phyloP scores from a whole-genome alignment of 192 early-diverging fungal species.

The Backusella parvicylindrica region DNA sequence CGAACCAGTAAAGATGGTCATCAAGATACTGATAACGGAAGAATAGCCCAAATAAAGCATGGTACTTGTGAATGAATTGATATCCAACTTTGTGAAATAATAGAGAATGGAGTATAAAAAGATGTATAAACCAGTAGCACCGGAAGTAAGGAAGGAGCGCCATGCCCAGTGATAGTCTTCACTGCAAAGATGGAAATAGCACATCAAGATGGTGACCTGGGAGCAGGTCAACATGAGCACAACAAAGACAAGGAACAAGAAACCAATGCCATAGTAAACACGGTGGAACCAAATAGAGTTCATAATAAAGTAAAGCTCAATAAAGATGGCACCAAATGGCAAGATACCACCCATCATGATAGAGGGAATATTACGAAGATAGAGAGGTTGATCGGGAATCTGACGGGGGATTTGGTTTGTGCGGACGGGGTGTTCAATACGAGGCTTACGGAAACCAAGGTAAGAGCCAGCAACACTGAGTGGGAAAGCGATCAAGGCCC shows the following conservation, averaged over 20 bases:
- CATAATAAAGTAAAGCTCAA: constrained; percentile 97
- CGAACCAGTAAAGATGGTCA: constrained; percentile 72
- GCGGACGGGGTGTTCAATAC: constrained; percentile 73
- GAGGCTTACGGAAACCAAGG: constrained; percentile 64
- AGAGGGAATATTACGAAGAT: constrained; percentile 69
- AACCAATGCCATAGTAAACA: constrained; percentile 93
- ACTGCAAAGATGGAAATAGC: constrained; percentile 87
- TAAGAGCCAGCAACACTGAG: constrained; percentile 79
- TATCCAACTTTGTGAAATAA: constrained; percentile 75
- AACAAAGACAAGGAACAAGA: constrained; percentile 84
- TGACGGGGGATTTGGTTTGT: constrained; percentile 94
- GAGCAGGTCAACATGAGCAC: constrained; percentile 82
- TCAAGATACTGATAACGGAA: constrained; percentile 66
- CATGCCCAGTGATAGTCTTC: constrained; percentile 89
- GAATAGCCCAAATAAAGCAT: constrained; percentile 92
- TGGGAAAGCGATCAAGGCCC: constrained; percentile 80
- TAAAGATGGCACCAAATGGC: constrained; percentile 93
- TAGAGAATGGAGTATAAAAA: constrained; percentile 90
- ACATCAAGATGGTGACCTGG: constrained; percentile 84
- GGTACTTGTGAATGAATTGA: constrained; percentile 74
- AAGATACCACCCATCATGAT: constrained; percentile 82
- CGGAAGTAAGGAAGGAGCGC: constrained; percentile 85
- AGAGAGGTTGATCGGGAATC: constrained; percentile 87
- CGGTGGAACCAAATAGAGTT: constrained; percentile 93
- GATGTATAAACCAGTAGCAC: constrained; percentile 85